Base-by-base conservation (phyloP, 2,329 filamentous ascomycete species). In the Ceratocystis papillata region DNA sequence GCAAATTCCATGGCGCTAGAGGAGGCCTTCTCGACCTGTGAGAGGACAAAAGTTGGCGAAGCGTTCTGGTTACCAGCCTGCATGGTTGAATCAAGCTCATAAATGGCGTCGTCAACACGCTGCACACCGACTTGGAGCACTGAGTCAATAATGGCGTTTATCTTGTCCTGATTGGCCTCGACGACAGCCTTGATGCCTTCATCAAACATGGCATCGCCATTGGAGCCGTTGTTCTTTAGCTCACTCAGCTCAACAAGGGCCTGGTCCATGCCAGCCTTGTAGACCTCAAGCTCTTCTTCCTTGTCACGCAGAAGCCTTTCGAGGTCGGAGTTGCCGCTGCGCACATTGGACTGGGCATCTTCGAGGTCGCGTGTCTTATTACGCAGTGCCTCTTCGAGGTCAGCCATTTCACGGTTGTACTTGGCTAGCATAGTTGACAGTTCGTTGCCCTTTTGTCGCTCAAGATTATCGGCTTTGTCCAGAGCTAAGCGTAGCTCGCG, bases 21-120 rank as follows among this genome's bases (percentile, higher is more conserved):
- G 6, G 92, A 94, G 0, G 94, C 92, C 79, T 97, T 99, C 74
- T 99, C 94, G 67, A 97, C 92, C 75, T 97, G 93, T 1, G 93
- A 97, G 63, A 99, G 81, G 12, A 99, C 92, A 73, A 95, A 97
- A 1, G 93, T 85, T 15, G 94, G 91, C 50, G 92, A 96, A 0
- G 94, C 94, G 72, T 95, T 99, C 77, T 97, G 94, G 78, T 99
- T 99, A 75, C 94, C 94, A 50, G 93, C 94, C 75, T 97, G 93
- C 91, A 97, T 97, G 22, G 89, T 89, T 22, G 94, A 97, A 76
- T 99, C 94, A 55, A 99, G 81, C 76, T 99, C 94, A 77, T 99
- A 99, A 45, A 99, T 80, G 55, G 94, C 91, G 76, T 99, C 94
- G 72, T 99, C 94, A 15, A 99, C 92, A 57, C 94, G 87, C 72